A percentile compares a stretch with the other conserved stretches of the same genome.
These are phyloP conservation scores for Trichosanthes cucumerina DNA, from an alignment of 306 rosid species.

Conservation along the genomic window DNA sequence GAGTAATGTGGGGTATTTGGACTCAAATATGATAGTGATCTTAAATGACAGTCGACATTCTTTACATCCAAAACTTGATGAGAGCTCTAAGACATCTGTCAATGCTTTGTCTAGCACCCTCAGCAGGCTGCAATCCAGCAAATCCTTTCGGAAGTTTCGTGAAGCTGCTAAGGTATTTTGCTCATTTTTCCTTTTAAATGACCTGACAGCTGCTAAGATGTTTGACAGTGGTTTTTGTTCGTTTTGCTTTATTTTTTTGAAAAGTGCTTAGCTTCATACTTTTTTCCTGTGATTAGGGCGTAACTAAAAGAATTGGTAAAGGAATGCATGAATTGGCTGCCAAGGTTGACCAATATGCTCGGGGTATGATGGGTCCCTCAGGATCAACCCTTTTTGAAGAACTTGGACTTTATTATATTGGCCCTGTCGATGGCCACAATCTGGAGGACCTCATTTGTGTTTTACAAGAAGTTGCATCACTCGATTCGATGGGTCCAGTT, in stretches of 20 bases:
- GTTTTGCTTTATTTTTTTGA: not conserved
- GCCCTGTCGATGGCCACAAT: constrained; percentile 93
- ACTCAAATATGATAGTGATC: constrained; percentile 80
- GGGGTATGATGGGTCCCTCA: constrained; percentile 88
- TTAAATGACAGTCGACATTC: constrained; percentile 83
- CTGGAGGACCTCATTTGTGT: constrained; percentile 69
- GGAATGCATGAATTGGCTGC: constrained; percentile 96
- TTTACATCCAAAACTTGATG: constrained; percentile 60
- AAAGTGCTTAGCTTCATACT: not conserved
- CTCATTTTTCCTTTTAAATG: constrained; percentile 5
- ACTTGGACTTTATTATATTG: constrained; percentile 92
- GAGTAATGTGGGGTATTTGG: constrained; percentile 86
- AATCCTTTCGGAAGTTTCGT: constrained; percentile 75
- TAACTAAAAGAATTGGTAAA: constrained; percentile 75
- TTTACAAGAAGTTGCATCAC: constrained; percentile 78
- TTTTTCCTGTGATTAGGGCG: constrained; percentile 37
- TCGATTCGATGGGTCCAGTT: constrained; percentile 91
- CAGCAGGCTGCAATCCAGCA: constrained; percentile 82
- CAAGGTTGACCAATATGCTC: constrained; percentile 93
- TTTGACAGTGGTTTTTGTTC: not conserved
- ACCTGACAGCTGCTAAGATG: not conserved
- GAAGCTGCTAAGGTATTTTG: constrained; percentile 82
- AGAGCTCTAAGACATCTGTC: constrained; percentile 59
- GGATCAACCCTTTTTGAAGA: constrained; percentile 96
- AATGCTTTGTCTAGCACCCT: constrained; percentile 77